Conservation (phyloP, 805 yeast species). For the Candida taoyuanica region DNA sequence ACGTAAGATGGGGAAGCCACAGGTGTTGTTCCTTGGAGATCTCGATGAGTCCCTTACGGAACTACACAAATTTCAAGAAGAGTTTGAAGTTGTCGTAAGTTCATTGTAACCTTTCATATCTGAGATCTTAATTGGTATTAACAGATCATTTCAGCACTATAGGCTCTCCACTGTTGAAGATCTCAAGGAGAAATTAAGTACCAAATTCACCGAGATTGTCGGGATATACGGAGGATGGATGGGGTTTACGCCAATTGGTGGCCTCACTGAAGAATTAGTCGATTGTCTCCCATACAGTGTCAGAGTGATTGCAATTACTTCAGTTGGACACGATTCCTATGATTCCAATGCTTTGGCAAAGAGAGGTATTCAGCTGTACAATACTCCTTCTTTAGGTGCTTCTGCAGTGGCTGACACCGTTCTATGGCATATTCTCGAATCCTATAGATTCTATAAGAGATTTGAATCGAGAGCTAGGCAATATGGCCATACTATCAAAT, state of each 20-base stretch:
- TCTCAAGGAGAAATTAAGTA: constrained; percentile 33
- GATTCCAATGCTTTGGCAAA: constrained; percentile 38
- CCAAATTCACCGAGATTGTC: constrained; percentile 33
- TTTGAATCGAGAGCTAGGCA: constrained; percentile 31
- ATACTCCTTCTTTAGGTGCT: constrained; percentile 43
- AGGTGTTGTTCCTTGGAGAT: constrained; percentile 40
- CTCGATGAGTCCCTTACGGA: constrained; percentile 35
- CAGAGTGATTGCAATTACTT: constrained; percentile 46
- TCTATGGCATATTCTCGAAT: constrained; percentile 48
- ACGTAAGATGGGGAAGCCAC: constrained; percentile 10
- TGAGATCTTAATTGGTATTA: not conserved
- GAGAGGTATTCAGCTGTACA: constrained; percentile 41
- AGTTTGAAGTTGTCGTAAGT: constrained; percentile 33
- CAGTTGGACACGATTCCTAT: constrained; percentile 54
- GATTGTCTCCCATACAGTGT: constrained; percentile 40
- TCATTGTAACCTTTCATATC: too few relatives aligned
- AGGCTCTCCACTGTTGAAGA: constrained; percentile 36
- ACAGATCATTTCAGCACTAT: constrained; percentile 24
- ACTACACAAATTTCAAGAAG: constrained; percentile 31
- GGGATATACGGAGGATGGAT: constrained; percentile 61
- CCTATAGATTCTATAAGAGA: constrained; percentile 47
- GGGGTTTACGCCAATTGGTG: constrained; percentile 49
- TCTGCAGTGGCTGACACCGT: constrained; percentile 65
- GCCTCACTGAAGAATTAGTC: constrained; percentile 40
- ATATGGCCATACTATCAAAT: constrained; percentile 35